Percentiles rank a stretch among this genome's conserved stretches.
Evolutionary conservation across 441 rosid genomes (phyloP).

Genomic region (Syzygium syzygioides): DNA sequence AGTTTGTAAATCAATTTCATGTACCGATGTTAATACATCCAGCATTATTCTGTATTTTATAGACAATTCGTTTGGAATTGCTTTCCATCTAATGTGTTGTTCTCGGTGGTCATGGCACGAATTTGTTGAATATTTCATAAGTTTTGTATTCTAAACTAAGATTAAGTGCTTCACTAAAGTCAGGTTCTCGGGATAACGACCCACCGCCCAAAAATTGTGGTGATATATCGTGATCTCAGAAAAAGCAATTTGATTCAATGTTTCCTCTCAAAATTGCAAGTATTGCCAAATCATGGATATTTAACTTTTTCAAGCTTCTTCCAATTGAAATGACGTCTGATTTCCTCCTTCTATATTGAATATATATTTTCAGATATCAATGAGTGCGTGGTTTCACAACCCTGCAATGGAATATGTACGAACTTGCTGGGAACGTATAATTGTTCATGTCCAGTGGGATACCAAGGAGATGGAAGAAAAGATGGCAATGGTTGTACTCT

Average conservation of each 20-base stretch:
- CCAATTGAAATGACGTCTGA: not conserved
- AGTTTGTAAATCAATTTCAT: not conserved
- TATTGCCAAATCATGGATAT: not conserved
- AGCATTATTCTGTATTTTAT: not conserved
- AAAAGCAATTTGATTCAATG: not conserved
- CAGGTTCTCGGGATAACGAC: rapidly evolving
- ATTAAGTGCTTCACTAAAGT: too few species aligned
- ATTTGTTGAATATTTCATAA: not conserved
- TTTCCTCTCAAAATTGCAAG: not conserved
- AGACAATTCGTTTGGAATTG: too few species aligned
- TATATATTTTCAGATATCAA: not conserved
- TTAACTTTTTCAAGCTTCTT: not conserved
- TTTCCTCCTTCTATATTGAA: not conserved
- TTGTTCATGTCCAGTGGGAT: not conserved
- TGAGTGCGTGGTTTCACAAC: not conserved
- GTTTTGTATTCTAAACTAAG: not conserved
- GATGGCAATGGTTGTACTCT: not conserved
- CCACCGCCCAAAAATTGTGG: not conserved
- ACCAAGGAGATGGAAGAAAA: not conserved
- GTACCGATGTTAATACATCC: not conserved
- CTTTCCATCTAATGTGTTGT: not conserved
- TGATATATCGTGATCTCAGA: not conserved
- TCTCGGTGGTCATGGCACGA: not conserved
- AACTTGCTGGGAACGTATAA: not conserved
- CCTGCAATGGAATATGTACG: not conserved